Base-by-base conservation (phyloP, 2,329 filamentous ascomycete genomes). In the Emericellopsis cladophorae region DNA sequence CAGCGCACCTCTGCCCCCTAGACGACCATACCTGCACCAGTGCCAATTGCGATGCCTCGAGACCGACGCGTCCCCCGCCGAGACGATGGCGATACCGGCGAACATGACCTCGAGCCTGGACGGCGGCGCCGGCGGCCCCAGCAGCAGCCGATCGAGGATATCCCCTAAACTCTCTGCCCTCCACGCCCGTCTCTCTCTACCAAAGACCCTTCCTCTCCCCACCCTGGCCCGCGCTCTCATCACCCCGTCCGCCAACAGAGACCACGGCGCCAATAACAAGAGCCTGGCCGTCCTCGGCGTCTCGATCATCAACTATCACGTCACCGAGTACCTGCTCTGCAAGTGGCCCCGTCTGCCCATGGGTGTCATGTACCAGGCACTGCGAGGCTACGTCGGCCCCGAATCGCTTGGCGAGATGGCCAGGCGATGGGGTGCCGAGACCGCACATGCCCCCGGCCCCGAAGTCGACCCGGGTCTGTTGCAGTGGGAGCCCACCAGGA, bases 111-210 rank as follows among this genome's bases (percentile, higher is more conserved):
- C 44, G 44, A 50, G n/a, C 32, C 45, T 23, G 48, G 49, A 23
- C 49, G 18, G 21, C 41, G 15, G 23, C 51, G 45, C 55, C 58
- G 46, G 68, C 81, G 48, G 83, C 85, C 40, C 90, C 86, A 53
- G 86, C 87, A 49, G 74, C 74, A 41, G 77, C 79, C 49, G 66
- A 74, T 52, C 71, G 72, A 49, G 83, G 45, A 61, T 69, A 49
- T 96, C 90, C 37, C 81, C 88, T 46, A 96, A 95, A 68, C 82
- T 98, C 51, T 80, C 88, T 48, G 89, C 92, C 48, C 77, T 98
- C 36, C 89, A 95, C 61, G 86, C 89, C 52, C 84, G 92, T 60
- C 76, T 98, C 46, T 78, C 79, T 33, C 78, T 98, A 42, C 81
- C 89, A 21, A 72, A 76, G 46, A 84, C 83, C 62, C 74, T 96